A percentile compares a stretch with the other conserved stretches of the same genome.
These are phyloP conservation scores for Carex scoparia DNA, from an alignment of 176 grass and related monocot species.

Conservation along the genomic window DNA sequence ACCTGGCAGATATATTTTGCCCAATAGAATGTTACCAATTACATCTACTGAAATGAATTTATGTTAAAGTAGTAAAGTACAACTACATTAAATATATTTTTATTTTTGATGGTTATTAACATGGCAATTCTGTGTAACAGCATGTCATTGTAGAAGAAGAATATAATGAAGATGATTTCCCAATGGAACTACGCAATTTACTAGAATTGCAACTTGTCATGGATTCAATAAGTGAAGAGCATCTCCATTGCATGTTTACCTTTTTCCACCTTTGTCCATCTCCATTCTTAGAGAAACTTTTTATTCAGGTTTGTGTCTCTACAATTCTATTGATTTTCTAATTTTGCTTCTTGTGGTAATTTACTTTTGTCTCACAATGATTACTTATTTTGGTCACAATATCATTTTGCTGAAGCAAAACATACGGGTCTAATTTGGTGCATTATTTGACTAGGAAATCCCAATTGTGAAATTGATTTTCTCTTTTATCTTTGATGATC, in stretches of 20 bases:
- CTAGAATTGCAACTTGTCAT: conserved; percentile 51
- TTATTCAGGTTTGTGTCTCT: conserved; percentile 31
- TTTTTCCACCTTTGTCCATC: conserved; percentile 18
- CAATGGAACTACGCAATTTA: conserved; percentile 27
- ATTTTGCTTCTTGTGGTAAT: neutral
- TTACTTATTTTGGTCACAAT: neutral
- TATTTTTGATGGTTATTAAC: neutral
- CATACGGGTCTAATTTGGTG: neutral
- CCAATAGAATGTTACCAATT: neutral
- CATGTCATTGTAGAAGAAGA: neutral
- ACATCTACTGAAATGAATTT: neutral
- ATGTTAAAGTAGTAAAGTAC: neutral
- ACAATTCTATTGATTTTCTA: neutral
- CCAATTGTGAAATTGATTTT: neutral
- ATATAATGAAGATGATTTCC: neutral
- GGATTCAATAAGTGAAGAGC: conserved; percentile 11
- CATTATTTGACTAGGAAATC: neutral
- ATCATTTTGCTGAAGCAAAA: neutral
- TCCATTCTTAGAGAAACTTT: conserved; percentile 42
- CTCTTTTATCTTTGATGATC: neutral
- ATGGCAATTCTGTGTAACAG: neutral
- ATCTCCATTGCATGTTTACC: neutral
- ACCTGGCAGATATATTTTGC: neutral
- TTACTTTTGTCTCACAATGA: neutral
- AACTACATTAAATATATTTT: neutral